phyloP scores from a whole-genome alignment of 2,329 filamentous ascomycete species.

The Colletotrichum spinosum region DNA sequence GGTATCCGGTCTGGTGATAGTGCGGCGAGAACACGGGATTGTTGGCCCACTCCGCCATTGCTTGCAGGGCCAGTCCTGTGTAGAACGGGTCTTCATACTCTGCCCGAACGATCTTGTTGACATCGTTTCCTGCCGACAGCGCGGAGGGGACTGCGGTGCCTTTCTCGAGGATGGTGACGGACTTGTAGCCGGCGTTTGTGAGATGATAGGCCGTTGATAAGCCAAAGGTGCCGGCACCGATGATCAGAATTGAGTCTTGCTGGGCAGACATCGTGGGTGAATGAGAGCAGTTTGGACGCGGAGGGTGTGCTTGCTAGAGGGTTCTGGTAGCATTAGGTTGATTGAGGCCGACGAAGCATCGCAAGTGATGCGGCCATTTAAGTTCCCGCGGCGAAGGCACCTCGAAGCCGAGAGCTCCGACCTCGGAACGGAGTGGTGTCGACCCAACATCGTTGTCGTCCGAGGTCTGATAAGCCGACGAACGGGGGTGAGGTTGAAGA shows the following conservation, averaged over 20 bases:
- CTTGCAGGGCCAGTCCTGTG: conserved; percentile 44
- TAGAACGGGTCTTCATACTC: conserved; percentile 48
- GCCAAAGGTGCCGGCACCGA: conserved; percentile 57
- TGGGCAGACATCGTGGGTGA: conserved; percentile 1
- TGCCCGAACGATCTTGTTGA: conserved; percentile 51
- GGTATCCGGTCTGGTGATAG: conserved; percentile 49
- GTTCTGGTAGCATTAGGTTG: background rate
- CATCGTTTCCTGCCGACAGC: conserved; percentile 46
- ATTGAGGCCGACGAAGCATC: background rate
- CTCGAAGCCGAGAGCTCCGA: too few species aligned
- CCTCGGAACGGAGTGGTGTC: too few species aligned
- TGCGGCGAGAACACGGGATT: conserved; percentile 44
- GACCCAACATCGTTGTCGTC: too few species aligned
- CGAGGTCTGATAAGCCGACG: too few species aligned
- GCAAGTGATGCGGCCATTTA: too few species aligned
- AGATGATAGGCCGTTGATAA: conserved; percentile 57
- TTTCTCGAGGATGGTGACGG: conserved; percentile 55
- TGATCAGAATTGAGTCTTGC: conserved; percentile 37
- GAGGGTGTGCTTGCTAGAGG: background rate
- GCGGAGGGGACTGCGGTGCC: conserved; percentile 52
- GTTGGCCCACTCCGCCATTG: conserved; percentile 52
- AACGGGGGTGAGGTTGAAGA: too few species aligned
- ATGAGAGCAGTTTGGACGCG: background rate
- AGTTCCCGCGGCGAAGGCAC: too few species aligned
- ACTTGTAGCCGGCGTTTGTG: conserved; percentile 49